phyloP scores from a whole-genome alignment of 176 grass and related monocot species.

The Aegilops sharonensis region DNA sequence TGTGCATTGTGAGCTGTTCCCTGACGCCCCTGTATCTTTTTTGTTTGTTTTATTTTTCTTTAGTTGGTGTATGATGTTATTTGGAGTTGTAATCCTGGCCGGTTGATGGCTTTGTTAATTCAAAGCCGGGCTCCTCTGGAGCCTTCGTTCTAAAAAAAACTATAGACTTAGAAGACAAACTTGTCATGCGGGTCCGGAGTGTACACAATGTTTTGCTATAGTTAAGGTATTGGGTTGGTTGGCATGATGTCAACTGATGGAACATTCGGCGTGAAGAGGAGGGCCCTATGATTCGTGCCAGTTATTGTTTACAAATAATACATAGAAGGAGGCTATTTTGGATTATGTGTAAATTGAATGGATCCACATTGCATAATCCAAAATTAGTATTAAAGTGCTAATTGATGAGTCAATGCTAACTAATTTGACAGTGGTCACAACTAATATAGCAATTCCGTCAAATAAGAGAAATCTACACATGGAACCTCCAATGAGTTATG shows the following conservation, averaged over 20 bases:
- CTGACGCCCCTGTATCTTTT: too few relatives aligned
- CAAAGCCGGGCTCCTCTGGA: too few relatives aligned
- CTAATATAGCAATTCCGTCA: neutral
- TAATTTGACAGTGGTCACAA: neutral
- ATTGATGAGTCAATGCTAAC: neutral
- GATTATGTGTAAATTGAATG: neutral
- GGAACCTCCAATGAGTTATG: neutral
- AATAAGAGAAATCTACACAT: neutral
- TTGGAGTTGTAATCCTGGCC: too few relatives aligned
- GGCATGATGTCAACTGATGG: conserved; percentile 17
- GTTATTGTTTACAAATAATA: neutral
- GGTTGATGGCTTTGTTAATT: too few relatives aligned
- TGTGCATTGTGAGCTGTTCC: too few relatives aligned
- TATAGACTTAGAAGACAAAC: conserved; percentile 6
- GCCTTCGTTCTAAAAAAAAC: neutral
- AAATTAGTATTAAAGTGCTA: neutral
- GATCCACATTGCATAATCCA: neutral
- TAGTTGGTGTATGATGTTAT: too few relatives aligned
- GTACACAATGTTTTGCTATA: conserved; percentile 12
- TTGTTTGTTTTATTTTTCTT: too few relatives aligned
- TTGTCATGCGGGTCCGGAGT: neutral
- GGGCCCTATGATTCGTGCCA: neutral
- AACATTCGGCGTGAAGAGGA: neutral
- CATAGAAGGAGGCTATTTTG: neutral
- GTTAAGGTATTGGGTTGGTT: neutral